phyloP scores from a whole-genome alignment of 169 alveolate species.

The Babesia ovis region DNA sequence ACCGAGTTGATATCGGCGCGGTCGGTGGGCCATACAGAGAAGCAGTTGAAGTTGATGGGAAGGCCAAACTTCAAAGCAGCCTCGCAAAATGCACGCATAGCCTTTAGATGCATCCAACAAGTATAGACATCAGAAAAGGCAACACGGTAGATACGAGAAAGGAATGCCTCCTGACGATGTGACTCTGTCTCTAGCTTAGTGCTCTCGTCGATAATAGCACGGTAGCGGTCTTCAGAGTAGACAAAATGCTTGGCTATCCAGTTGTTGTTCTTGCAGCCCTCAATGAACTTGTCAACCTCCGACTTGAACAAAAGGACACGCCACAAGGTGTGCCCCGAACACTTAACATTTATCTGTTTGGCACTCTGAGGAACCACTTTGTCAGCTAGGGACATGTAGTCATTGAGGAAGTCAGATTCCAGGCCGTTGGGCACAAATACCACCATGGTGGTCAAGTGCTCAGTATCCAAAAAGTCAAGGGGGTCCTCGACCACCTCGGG shows the following conservation, averaged over 20 bases:
- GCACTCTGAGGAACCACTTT: constrained; percentile 86
- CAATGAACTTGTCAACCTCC: constrained; percentile 73
- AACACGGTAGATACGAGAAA: constrained; percentile 83
- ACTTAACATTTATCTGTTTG: constrained; percentile 58
- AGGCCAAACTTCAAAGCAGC: constrained; percentile 89
- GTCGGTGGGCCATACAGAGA: constrained; percentile 70
- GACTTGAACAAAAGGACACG: constrained; percentile 81
- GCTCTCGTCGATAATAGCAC: constrained; percentile 73
- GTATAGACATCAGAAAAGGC: constrained; percentile 87
- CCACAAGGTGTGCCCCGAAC: constrained; percentile 76
- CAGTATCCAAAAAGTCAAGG: constrained; percentile 79
- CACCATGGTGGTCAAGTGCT: constrained; percentile 81
- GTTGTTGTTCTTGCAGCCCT: constrained; percentile 73
- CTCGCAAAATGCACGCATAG: constrained; percentile 88
- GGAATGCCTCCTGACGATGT: constrained; percentile 82
- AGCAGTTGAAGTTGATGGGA: constrained; percentile 85
- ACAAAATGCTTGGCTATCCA: constrained; percentile 78
- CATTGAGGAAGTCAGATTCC: constrained; percentile 68
- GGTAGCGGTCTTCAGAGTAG: constrained; percentile 82
- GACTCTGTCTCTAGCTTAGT: constrained; percentile 82
- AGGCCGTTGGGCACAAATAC: constrained; percentile 80
- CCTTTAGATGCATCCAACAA: constrained; percentile 86
- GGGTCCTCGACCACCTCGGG: constrained; percentile 81
- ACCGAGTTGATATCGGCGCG: constrained; percentile 7
- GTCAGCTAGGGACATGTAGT: constrained; percentile 73